Evolutionary conservation across 108 stramenopile genomes (phyloP).

Genomic region (Cyclotella kingstonii): DNA sequence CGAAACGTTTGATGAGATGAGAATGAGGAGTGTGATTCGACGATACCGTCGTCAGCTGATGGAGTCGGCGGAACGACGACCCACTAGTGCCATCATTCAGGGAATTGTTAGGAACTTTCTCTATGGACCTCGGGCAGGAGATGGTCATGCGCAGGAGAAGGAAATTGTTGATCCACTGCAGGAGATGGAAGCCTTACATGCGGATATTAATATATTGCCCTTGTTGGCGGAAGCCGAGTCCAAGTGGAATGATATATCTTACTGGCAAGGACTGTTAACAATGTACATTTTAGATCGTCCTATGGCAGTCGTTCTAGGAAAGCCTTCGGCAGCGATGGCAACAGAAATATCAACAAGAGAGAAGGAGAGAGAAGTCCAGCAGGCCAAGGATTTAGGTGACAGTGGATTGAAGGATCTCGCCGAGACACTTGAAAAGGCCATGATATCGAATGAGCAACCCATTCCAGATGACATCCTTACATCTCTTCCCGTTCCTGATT

Average conservation of each 20-base stretch:
- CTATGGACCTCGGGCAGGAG: slow-evolving; percentile 42
- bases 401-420: slow-evolving; percentile 21
- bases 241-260: slow-evolving; percentile 22
- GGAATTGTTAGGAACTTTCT: slow-evolving; percentile 43
- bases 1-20: slow-evolving; percentile 19
- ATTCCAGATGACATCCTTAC: slow-evolving; percentile 43
- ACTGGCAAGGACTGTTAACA: slow-evolving; percentile 36
- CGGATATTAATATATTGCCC: slow-evolving; percentile 32
- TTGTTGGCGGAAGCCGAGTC: slow-evolving; percentile 38
- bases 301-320: slow-evolving; percentile 46
- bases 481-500: slow-evolving; percentile 40
- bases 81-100: slow-evolving; percentile 31
- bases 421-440: slow-evolving; percentile 25
- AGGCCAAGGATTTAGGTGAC: slow-evolving; percentile 32
- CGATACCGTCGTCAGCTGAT: slow-evolving; percentile 34
- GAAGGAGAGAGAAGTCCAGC: slow-evolving; percentile 35
- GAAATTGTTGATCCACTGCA: slow-evolving; percentile 9
- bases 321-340: slow-evolving; percentile 35
- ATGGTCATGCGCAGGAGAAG: slow-evolving; percentile 3
- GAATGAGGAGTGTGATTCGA: slow-evolving; percentile 39
- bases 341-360: slow-evolving; percentile 24
- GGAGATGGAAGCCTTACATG: slow-evolving; percentile 38
- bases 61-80: slow-evolving; percentile 29
- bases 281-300: slow-evolving; percentile 39
- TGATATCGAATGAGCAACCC: slow-evolving; percentile 33